These are phyloP conservation scores for Entomortierella lignicola DNA, from an alignment of 192 early-diverging fungal genomes.

Conservation along the genomic window DNA sequence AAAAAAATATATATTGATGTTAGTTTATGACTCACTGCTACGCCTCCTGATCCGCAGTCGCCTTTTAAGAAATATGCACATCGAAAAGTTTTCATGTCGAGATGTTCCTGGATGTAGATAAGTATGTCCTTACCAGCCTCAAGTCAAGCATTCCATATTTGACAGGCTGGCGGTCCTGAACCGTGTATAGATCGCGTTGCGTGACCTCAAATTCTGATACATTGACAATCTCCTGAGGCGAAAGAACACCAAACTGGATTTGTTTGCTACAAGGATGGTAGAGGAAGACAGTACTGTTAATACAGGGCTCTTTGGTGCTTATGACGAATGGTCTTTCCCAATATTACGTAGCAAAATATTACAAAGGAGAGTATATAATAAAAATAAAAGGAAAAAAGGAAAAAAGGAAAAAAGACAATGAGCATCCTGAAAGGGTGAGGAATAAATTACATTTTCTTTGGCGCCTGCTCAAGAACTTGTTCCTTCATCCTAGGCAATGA, in stretches of 20 bases:
- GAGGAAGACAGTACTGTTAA: neutral
- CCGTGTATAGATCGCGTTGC: constrained; percentile 86
- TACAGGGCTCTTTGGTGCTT: too few relatives aligned
- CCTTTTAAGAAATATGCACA: neutral
- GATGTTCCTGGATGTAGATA: too few relatives aligned
- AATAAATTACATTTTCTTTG: constrained; percentile 79
- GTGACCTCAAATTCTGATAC: constrained; percentile 91
- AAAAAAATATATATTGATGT: neutral
- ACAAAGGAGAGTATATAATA: too few relatives aligned
- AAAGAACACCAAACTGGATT: constrained; percentile 96
- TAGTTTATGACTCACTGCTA: constrained; percentile 28
- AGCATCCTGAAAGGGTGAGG: neutral
- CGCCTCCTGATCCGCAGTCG: constrained; percentile 20
- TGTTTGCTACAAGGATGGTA: constrained; percentile 71
- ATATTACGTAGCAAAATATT: too few relatives aligned
- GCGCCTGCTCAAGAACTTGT: constrained; percentile 70
- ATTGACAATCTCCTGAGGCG: constrained; percentile 88
- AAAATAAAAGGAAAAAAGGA: neutral
- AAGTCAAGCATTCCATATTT: constrained; percentile 91
- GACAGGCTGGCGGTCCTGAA: constrained; percentile 80
- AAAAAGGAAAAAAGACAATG: neutral
- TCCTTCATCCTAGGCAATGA: constrained; percentile 75
- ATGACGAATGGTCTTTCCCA: too few relatives aligned
- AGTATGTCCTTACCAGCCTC: constrained; percentile 71
- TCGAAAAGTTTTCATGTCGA: neutral